Base-by-base conservation (phyloP, 768 basidiomycete species). In the Mycena chlorophos region DNA sequence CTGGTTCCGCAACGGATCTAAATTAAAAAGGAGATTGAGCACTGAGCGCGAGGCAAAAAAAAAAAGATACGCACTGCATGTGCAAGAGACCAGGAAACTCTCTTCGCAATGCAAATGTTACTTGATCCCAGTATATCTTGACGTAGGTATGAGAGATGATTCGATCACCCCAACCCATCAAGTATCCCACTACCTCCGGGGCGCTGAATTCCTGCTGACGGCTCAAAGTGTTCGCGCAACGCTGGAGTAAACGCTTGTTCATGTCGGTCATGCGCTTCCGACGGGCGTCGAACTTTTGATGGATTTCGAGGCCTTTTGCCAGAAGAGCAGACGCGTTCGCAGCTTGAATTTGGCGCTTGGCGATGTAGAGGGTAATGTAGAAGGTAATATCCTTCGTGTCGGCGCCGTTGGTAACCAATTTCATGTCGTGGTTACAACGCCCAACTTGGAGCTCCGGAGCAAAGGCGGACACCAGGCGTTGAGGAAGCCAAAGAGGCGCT, bases 321-420 rank as follows among this genome's bases (percentile, higher is more conserved):
- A 79, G 27, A 0, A 80, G n/a, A 1, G 78, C 76, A 0, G 75
- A 71, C 34, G 63, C 34, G 46, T 80, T 80, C 23, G 58, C 66
- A 1, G 65, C 58, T 8, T 58, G 54, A 5, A 50, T 37, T 48
- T 78, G 75, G 29, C 74, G 75, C 57, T 81, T 81, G 0, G 71
- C 65, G 0, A 68, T 58, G 52, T 80, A 80, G 0, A 51, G 58
- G 0, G 73, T 71, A 0, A 74, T 65, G 43, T 82, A 82, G 45
- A 62, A 75, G 0, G 69, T 62, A 0, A 75, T 55, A 2, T 68
- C 62, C 23, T 63, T 66, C 0, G 75, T 77, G 0, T 74, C 72
- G 0, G 5, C 20, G 0, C n/a, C n/a, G n/a, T n/a, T n/a, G n/a
- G n/a, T n/a, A n/a, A n/a, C n/a, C n/a, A n/a, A n/a, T n/a, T n/a